Evolutionary conservation across 169 alveolate species (phyloP).

Genomic region (Cryptosporidium tyzzeri): DNA sequence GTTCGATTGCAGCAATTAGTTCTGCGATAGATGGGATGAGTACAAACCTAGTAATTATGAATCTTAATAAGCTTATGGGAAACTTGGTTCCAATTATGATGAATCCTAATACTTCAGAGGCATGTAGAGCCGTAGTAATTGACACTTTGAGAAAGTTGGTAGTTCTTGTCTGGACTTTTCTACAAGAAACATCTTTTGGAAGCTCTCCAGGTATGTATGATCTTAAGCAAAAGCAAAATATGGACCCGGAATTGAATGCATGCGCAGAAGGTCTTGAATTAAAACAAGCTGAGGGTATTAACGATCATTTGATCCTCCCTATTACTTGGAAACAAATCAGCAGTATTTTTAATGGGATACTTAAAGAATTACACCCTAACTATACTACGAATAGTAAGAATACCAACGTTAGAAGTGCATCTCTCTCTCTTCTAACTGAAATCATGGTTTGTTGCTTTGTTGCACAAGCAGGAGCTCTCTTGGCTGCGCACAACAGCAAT

Average conservation of each 20-base stretch:
- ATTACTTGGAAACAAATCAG: conserved; percentile 66
- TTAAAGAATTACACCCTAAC: conserved; percentile 62
- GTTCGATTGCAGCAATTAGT: conserved; percentile 67
- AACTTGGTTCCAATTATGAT: conserved; percentile 39
- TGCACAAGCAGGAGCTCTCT: conserved; percentile 68
- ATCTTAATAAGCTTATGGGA: conserved; percentile 33
- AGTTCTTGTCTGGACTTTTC: conserved; percentile 58
- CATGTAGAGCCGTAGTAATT: conserved; percentile 76
- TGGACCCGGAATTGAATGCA: conserved; percentile 1
- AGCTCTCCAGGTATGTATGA: conserved; percentile 69
- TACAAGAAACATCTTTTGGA: conserved; percentile 69
- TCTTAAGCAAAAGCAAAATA: neutral
- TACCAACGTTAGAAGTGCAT: conserved; percentile 59
- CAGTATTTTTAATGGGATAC: conserved; percentile 18
- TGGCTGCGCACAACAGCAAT: conserved; percentile 61
- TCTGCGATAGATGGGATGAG: conserved; percentile 74
- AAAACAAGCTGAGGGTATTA: neutral
- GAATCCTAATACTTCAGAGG: conserved; percentile 60
- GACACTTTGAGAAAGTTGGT: conserved; percentile 55
- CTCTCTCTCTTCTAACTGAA: conserved; percentile 65
- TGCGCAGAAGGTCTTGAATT: neutral
- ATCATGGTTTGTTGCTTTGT: conserved; percentile 73
- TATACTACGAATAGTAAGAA: conserved; percentile 41
- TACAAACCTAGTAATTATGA: conserved; percentile 38
- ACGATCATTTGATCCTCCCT: conserved; percentile 31